Evolutionary conservation across 768 basidiomycete species (phyloP).

Genomic region (Cubamyces lactineus): DNA sequence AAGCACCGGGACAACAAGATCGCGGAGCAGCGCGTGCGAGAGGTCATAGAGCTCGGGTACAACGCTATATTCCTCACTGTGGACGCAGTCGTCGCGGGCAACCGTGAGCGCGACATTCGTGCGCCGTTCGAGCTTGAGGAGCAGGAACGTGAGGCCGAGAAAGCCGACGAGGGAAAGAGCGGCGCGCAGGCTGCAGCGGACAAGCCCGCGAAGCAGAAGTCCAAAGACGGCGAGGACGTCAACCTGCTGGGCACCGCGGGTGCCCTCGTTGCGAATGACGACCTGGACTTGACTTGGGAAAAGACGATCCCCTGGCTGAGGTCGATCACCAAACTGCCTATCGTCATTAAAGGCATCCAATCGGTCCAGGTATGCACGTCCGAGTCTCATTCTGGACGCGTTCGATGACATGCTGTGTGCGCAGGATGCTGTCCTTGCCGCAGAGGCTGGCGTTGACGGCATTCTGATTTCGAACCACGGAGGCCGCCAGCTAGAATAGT

Average conservation of each 20-base stretch:
- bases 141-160: constrained; percentile 30
- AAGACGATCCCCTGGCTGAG: constrained; percentile 83
- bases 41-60: constrained; percentile 75
- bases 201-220: constrained; percentile 36
- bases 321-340: constrained; percentile 67
- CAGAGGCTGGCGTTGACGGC: constrained; percentile 82
- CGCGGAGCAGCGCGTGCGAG: constrained; percentile 70
- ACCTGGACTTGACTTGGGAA: constrained; percentile 79
- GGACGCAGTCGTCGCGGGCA: constrained; percentile 83
- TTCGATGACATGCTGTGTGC: constrained; percentile 28
- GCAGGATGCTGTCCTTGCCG: constrained; percentile 86
- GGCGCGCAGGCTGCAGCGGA: constrained; percentile 30
- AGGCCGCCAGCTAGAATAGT: constrained; percentile 88
- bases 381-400: constrained; percentile 23
- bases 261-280: constrained; percentile 64
- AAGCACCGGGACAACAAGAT: constrained; percentile 70
- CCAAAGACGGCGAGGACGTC: constrained; percentile 36
- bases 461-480: constrained; percentile 93
- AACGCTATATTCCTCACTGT: constrained; percentile 92
- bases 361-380: constrained; percentile 60
- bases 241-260: constrained; percentile 67
- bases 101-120: constrained; percentile 75
- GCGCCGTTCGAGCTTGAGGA: constrained; percentile 62
- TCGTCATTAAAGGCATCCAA: constrained; percentile 81
- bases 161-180: constrained; percentile 6